Evolutionary conservation across 2,329 filamentous ascomycete species (phyloP).

Genomic region (Tolypocladium ovalisporum): DNA sequence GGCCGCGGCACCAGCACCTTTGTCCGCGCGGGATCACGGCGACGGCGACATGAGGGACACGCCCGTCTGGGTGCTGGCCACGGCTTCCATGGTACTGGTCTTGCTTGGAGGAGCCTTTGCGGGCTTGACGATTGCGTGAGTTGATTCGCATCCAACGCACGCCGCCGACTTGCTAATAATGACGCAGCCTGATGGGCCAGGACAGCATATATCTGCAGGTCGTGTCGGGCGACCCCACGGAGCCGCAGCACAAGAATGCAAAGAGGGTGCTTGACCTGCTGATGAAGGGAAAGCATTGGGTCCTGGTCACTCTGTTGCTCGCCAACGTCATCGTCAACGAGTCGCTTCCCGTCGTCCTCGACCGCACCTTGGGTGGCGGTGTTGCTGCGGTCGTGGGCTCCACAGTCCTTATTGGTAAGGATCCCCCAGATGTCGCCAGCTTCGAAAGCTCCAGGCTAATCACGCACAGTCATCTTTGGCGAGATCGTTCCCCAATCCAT

Average conservation of each 20-base stretch:
- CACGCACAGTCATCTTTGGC: conserved; percentile 76
- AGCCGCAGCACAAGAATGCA: conserved; percentile 78
- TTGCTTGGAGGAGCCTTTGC: conserved; percentile 87
- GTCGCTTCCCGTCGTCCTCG: conserved; percentile 87
- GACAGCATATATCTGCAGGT: conserved; percentile 98
- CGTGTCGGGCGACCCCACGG: conserved; percentile 73
- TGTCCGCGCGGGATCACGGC: conserved; percentile 24
- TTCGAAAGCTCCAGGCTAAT: conserved; percentile 4
- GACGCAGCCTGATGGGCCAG: conserved; percentile 50
- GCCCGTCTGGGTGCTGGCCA: conserved; percentile 69
- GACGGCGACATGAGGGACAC: conserved; percentile 45
- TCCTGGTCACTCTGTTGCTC: conserved; percentile 83
- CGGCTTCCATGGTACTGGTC: conserved; percentile 70
- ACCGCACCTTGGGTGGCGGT: conserved; percentile 85
- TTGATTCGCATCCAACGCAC: conserved; percentile 7
- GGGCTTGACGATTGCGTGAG: conserved; percentile 78
- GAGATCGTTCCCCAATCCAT: conserved; percentile 94
- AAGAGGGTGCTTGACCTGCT: conserved; percentile 69
- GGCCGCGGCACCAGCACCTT: conserved; percentile 36
- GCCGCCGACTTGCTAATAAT: not conserved
- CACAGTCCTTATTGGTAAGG: conserved; percentile 82
- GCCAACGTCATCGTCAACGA: conserved; percentile 98
- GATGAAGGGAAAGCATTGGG: conserved; percentile 92
- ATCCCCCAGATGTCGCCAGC: not conserved
- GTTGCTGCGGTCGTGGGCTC: conserved; percentile 90